Base-by-base conservation (phyloP, 768 basidiomycete species). In the Tephrocybe sp. region DNA sequence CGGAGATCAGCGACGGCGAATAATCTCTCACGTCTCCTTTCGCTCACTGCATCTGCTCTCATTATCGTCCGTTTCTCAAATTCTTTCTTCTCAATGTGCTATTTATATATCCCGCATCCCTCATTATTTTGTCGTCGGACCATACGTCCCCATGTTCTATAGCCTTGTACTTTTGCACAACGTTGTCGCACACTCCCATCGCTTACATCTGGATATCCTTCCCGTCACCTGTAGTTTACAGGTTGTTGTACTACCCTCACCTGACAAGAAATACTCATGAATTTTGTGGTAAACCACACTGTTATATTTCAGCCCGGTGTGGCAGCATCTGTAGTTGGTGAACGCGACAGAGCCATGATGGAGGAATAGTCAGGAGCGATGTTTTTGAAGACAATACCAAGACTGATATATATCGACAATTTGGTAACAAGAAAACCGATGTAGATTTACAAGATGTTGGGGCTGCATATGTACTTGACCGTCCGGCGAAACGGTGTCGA, bases 1-100 rank as follows among this genome's bases (percentile, higher is more conserved):
- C n/a, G n/a, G n/a, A n/a, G n/a, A 83, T 89, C 70, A 87, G 83
- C 68, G 90, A 88, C 46, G 82, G 78, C 56, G 87, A 84, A 54
- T 74, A 67, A 65, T 67, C 57, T 45, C 28, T 46, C n/a, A n/a
- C 32, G 32, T 51, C 36, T 39, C 17, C 37, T 26, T n/a, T 42
- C 36, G 42, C 33, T 49, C 49, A 43, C 47, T 55, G 46, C 50
- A 54, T 50, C 28, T 43, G n/a, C 50, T 30, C n/a, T 42, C 55
- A 37, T 55, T 47, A 47, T 50, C 47, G 37, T 48, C 41, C 44
- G 43, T 49, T 51, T 12, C 43, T 28, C 18, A 14, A 45, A 39
- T 6, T 25, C n/a, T n/a, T n/a, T n/a, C 43, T 46, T 45, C 21
- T 48, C 23, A 58, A 48, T 56, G 49, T 58, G 56, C 54, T 44